Percentiles rank a stretch among this genome's conserved stretches.
Conservation (phyloP, 148 eudicot genomes). For the Polygonum maritimum region DNA sequence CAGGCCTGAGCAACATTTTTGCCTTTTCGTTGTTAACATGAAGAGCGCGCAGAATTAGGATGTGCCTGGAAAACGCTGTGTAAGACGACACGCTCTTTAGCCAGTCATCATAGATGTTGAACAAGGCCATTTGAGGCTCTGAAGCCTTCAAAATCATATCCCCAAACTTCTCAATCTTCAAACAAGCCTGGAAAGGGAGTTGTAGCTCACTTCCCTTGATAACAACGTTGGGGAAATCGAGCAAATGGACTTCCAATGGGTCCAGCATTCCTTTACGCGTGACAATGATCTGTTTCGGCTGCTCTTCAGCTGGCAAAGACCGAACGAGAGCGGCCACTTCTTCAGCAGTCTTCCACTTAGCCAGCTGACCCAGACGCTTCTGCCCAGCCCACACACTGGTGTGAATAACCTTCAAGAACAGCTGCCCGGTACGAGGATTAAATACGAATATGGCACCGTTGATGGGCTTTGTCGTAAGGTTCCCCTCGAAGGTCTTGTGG, state of each 20-base stretch:
- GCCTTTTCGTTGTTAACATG: conserved; percentile 99
- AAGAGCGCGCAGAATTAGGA: conserved; percentile 88
- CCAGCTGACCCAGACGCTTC: conserved; percentile 98
- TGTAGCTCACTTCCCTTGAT: conserved; percentile 99
- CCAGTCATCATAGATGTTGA: conserved; percentile 99
- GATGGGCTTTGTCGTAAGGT: conserved; percentile 95
- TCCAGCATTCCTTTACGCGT: conserved; percentile 99
- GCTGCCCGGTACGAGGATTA: conserved; percentile 93
- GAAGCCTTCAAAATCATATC: conserved; percentile 96
- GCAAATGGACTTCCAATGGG: conserved; percentile 95
- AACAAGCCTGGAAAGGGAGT: conserved; percentile 98
- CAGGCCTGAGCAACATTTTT: conserved; percentile 95
- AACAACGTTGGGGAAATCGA: conserved; percentile 95
- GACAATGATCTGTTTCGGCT: conserved; percentile 94
- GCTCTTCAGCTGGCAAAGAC: conserved; percentile 97
- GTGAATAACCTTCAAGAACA: conserved; percentile 93
- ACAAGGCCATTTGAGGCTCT: conserved; percentile 98
- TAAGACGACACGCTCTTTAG: conserved; percentile 97
- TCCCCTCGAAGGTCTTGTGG: conserved; percentile 98
- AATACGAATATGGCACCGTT: conserved; percentile 98
- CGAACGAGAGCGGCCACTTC: conserved; percentile 98
- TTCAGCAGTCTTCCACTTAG: conserved; percentile 99
- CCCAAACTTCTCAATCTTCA: conserved; percentile 99
- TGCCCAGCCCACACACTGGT: conserved; percentile 99
- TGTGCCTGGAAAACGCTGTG: conserved; percentile 91